Conservation (phyloP, 192 early-diverging fungal genomes). For the Linnemannia exigua region DNA sequence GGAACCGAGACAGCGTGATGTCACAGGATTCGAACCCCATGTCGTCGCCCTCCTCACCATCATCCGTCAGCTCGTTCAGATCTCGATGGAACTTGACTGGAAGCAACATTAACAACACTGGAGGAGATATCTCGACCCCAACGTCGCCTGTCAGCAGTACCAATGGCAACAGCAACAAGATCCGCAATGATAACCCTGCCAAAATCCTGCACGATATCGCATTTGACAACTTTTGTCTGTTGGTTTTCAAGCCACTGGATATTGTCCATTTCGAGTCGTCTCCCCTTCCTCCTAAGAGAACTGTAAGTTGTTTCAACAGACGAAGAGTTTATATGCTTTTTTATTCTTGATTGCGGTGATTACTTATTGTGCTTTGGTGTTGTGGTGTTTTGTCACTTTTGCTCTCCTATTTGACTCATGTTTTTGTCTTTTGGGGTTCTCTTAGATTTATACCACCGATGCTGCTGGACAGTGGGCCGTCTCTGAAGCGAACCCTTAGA, state of each 20-base stretch:
- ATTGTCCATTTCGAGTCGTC: slow-evolving; percentile 73
- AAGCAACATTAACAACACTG: background rate
- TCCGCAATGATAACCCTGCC: slow-evolving; percentile 62
- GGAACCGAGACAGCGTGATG: slow-evolving; percentile 42
- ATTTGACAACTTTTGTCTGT: slow-evolving; percentile 80
- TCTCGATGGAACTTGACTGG: slow-evolving; percentile 38
- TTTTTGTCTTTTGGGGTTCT: background rate
- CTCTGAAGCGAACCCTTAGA: slow-evolving; percentile 50
- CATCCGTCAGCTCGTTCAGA: slow-evolving; percentile 49
- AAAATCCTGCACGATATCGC: slow-evolving; percentile 76
- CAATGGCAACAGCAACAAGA: slow-evolving; percentile 24
- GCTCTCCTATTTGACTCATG: background rate
- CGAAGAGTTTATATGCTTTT: no score
- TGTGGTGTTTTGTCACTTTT: background rate
- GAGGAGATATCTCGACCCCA: background rate
- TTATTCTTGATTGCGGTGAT: background rate
- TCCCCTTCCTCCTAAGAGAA: slow-evolving; percentile 64
- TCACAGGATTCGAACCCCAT: slow-evolving; percentile 46
- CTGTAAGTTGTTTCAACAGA: slow-evolving; percentile 45
- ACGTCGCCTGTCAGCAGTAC: background rate
- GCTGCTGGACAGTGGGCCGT: slow-evolving; percentile 50
- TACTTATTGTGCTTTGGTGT: background rate
- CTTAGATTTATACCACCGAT: slow-evolving; percentile 55
- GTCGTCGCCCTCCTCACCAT: slow-evolving; percentile 49
- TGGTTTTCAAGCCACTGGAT: slow-evolving; percentile 74